Evolutionary conservation across 2,329 filamentous ascomycete species (phyloP), one percentile per base, ranked within the genome.

Genomic region (Saccharata proteae): DNA sequence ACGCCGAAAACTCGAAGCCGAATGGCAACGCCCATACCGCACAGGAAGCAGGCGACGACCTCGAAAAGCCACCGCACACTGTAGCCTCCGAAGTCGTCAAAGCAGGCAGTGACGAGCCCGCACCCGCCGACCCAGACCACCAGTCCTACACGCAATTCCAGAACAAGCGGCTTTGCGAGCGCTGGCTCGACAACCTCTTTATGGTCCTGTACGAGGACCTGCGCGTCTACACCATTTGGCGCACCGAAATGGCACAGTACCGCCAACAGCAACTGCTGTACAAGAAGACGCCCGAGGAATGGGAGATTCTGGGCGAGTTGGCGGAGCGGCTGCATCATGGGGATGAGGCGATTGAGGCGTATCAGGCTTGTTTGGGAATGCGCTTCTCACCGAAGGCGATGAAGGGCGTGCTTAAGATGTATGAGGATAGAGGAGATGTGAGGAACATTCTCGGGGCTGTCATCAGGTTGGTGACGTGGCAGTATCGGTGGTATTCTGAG

Each of bases 141-240:
- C 71, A 78, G 35, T 69, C 81, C 43, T 80, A 93, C 44, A 86
- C 85, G 5, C 82, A 88, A 45, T 84, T 98, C 51, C 90, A 92
- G 53, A 93, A 94, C 58, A 98, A 98, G 62, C 79, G 90, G 1
- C 72, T 98, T 1, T 98, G 90, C 49, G 90, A 98, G 58, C 77
- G 90, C 44, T 98, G 90, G 90, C 71, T 98, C 3, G 90, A 98
- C 58, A 96, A 93, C 47, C 69, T 98, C 14, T 98, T 98, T 63
- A 98, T 98, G 90, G 90, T 96, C 0, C 69, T 98, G 3, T 98
- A 98, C 54, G 90, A 98, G 56, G 90, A 98, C 49, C 70, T 98
- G 12, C 82, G 90, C 29, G 88, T 98, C 26, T 98, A 98, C 64
- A 98, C 90, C 9, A 98, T 98, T 55, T 98, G 90, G 90, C 79